Conservation (phyloP, 2,329 filamentous ascomycete genomes). For the Raffaelea albimanens region DNA sequence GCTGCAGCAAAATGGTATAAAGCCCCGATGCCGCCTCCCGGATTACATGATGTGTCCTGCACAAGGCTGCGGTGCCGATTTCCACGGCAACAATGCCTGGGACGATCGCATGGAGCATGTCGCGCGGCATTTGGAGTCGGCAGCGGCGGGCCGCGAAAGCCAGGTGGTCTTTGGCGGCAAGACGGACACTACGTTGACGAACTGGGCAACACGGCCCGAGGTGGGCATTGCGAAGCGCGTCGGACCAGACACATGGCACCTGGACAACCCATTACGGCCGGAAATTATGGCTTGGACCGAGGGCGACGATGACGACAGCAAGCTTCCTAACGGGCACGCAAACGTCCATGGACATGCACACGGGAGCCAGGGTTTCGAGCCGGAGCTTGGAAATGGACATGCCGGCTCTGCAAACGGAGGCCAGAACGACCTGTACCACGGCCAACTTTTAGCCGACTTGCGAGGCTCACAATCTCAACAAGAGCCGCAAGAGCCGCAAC, state of each 20-base stretch:
- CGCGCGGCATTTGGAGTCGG: conserved; percentile 64
- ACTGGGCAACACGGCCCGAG: conserved; percentile 27
- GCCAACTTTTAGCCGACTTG: neutral
- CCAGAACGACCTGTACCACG: neutral
- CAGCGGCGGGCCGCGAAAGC: conserved; percentile 22
- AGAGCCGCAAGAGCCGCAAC: neutral
- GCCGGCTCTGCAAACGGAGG: no score
- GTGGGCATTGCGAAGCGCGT: conserved; percentile 27
- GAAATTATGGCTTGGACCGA: conserved; percentile 12
- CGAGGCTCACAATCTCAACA: neutral
- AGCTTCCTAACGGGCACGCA: neutral
- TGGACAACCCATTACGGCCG: conserved; percentile 16
- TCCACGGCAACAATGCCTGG: conserved; percentile 59
- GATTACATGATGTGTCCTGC: conserved; percentile 51
- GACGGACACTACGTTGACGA: conserved; percentile 26
- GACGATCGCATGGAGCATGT: conserved; percentile 82
- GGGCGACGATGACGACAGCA: neutral
- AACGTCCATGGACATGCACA: no score
- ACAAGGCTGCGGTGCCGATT: conserved; percentile 47
- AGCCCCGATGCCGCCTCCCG: conserved; percentile 53
- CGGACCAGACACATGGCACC: conserved; percentile 11
- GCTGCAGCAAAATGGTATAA: conserved; percentile 50
- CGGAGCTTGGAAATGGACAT: no score
- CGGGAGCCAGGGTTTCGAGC: neutral
- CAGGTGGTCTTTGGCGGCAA: conserved; percentile 28